Evolutionary conservation across 2,329 filamentous ascomycete genomes (phyloP).

Genomic region (Talaromyces sp.): DNA sequence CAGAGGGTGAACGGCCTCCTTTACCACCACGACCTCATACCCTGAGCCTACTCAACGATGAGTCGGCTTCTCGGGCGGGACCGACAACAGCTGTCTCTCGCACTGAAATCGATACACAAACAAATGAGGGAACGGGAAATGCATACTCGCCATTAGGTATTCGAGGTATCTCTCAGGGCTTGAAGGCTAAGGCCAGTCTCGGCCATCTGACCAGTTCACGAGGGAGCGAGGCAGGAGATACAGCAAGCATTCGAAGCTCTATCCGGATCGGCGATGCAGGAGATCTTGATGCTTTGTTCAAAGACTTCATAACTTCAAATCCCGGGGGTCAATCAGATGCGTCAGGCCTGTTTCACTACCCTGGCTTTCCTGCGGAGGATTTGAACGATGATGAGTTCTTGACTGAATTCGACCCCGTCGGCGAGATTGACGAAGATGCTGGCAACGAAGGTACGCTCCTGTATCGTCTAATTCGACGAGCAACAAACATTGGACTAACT

Average conservation of each 20-base stretch:
- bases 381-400: conserved; percentile 66
- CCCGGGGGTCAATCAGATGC: conserved; percentile 43
- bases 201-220: conserved; percentile 49
- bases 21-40: conserved; percentile 51
- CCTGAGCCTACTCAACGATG: conserved; percentile 39
- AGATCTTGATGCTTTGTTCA: conserved; percentile 81
- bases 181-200: conserved; percentile 40
- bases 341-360: conserved; percentile 35
- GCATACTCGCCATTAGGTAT: conserved; percentile 60
- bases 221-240: conserved; percentile 55
- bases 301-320: conserved; percentile 62
- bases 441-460: conserved; percentile 57
- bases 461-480: background rate
- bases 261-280: conserved; percentile 60
- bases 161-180: conserved; percentile 32
- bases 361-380: conserved; percentile 48
- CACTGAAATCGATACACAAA: conserved; percentile 76
- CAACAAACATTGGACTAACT: conserved; percentile 13
- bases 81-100: conserved; percentile 85
- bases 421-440: conserved; percentile 57
- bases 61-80: conserved; percentile 53
- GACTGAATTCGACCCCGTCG: conserved; percentile 74
- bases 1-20: conserved; percentile 45
- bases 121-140: conserved; percentile 69
- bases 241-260: conserved; percentile 54